Conservation (phyloP, 179 eudicot species). For the Monotropa hypopitys region DNA sequence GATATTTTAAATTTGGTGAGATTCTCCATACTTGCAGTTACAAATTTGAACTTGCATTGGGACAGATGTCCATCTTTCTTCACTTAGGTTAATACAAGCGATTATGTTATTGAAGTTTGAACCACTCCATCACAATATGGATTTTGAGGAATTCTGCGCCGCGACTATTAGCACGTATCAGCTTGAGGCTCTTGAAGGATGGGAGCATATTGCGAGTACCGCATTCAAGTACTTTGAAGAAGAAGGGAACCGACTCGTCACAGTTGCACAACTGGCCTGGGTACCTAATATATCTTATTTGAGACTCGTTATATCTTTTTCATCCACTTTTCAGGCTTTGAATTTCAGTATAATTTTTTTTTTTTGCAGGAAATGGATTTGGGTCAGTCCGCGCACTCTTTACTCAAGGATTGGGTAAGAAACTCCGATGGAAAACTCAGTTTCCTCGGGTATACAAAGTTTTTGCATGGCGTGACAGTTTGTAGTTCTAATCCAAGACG, state of each 20-base stretch:
- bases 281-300: constrained; percentile 18
- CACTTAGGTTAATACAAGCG: neutral
- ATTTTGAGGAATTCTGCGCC: constrained; percentile 77
- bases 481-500: constrained; percentile 54
- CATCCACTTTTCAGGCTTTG: neutral
- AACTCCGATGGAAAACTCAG: constrained; percentile 63
- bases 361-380: constrained; percentile 63
- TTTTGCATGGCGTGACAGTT: constrained; percentile 87
- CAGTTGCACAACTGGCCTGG: constrained; percentile 68
- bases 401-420: constrained; percentile 89
- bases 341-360: too few species aligned
- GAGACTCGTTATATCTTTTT: neutral
- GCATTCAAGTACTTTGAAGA: constrained; percentile 64
- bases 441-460: constrained; percentile 81
- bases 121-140: constrained; percentile 58
- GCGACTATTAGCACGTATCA: constrained; percentile 73
- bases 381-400: constrained; percentile 47
- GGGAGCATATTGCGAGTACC: constrained; percentile 61
- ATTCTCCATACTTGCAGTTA: neutral
- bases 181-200: constrained; percentile 78
- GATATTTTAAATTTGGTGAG: constrained; percentile 67
- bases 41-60: neutral
- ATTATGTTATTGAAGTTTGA: constrained; percentile 43
- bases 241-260: constrained; percentile 60
- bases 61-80: neutral